These are phyloP conservation scores for Colletotrichum tropicicola DNA, from an alignment of 2,329 filamentous ascomycete species.

Conservation along the genomic window DNA sequence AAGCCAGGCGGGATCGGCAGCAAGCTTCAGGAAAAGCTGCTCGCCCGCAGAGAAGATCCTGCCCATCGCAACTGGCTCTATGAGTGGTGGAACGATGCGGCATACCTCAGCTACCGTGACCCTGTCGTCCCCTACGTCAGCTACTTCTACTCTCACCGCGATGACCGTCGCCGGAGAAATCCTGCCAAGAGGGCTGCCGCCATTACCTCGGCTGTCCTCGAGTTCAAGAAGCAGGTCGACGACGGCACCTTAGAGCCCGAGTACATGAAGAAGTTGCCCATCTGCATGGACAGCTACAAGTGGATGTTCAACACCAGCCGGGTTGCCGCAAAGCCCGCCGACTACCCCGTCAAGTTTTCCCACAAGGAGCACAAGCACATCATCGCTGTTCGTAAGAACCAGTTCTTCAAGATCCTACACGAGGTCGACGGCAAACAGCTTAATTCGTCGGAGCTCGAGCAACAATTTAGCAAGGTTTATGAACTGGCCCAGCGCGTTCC, in stretches of 20 bases:
- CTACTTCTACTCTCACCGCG: conserved; percentile 99
- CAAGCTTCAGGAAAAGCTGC: conserved; percentile 86
- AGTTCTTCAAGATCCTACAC: conserved; percentile 92
- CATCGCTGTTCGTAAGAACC: conserved; percentile 91
- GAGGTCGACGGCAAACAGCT: conserved; percentile 86
- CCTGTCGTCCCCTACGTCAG: conserved; percentile 97
- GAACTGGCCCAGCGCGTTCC: conserved; percentile 76
- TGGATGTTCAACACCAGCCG: conserved; percentile 98
- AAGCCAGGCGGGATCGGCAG: conserved; percentile 85
- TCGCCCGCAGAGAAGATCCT: conserved; percentile 81
- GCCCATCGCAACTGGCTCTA: conserved; percentile 92
- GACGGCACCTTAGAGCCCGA: conserved; percentile 86
- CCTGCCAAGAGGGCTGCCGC: conserved; percentile 94
- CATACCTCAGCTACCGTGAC: conserved; percentile 93
- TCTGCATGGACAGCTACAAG: conserved; percentile 98
- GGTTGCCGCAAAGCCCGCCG: conserved; percentile 82
- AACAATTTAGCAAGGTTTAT: conserved; percentile 88
- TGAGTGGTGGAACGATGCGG: conserved; percentile 98
- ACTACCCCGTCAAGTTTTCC: conserved; percentile 85
- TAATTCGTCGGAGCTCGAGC: conserved; percentile 88
- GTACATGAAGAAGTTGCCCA: conserved; percentile 97
- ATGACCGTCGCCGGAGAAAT: conserved; percentile 87
- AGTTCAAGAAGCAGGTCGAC: conserved; percentile 96
- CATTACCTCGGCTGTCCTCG: conserved; percentile 83
- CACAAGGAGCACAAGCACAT: conserved; percentile 84